Percentiles rank a stretch among this genome's conserved stretches.
Conservation (phyloP, 2,329 filamentous ascomycete species). For the Tolypocladium inflatum region DNA sequence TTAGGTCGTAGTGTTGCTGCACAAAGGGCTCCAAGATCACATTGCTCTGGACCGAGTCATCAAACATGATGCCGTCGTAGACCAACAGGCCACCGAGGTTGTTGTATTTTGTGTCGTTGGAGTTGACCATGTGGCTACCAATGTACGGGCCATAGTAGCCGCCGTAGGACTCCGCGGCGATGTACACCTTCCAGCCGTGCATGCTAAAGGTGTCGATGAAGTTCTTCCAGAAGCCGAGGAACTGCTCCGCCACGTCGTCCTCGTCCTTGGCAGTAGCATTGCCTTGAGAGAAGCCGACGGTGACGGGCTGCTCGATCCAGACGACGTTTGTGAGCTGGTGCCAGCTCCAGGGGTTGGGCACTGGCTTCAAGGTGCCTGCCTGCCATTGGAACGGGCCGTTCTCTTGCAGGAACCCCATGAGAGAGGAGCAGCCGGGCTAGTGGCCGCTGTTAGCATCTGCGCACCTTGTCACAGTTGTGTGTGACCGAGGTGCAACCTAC, state of each 20-base stretch:
- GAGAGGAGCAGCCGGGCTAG: constrained; percentile 45
- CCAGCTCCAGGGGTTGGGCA: constrained; percentile 64
- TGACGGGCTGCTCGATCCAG: constrained; percentile 61
- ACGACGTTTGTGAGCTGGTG: constrained; percentile 39
- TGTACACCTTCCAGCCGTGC: constrained; percentile 59
- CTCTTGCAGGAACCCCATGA: constrained; percentile 64
- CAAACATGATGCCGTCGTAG: constrained; percentile 59
- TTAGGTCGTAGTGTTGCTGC: constrained; percentile 49
- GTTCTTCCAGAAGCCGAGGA: constrained; percentile 71
- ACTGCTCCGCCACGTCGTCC: constrained; percentile 59
- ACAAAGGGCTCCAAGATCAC: constrained; percentile 48
- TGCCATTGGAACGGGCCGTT: constrained; percentile 69
- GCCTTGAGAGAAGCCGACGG: constrained; percentile 61
- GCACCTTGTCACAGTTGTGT: neutral
- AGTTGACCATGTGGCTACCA: constrained; percentile 60
- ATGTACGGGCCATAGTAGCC: constrained; percentile 64
- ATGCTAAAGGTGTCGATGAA: constrained; percentile 64
- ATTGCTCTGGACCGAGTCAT: constrained; percentile 31
- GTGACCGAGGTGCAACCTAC: constrained; percentile 14
- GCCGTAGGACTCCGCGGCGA: constrained; percentile 63
- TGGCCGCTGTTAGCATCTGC: neutral
- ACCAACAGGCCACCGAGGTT: constrained; percentile 61
- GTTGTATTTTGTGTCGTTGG: constrained; percentile 55
- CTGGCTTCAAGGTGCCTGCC: constrained; percentile 56
- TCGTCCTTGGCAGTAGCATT: constrained; percentile 54